Evolutionary conservation across 305 asterid genomes (phyloP).

Genomic region (Salvia sclarea): DNA sequence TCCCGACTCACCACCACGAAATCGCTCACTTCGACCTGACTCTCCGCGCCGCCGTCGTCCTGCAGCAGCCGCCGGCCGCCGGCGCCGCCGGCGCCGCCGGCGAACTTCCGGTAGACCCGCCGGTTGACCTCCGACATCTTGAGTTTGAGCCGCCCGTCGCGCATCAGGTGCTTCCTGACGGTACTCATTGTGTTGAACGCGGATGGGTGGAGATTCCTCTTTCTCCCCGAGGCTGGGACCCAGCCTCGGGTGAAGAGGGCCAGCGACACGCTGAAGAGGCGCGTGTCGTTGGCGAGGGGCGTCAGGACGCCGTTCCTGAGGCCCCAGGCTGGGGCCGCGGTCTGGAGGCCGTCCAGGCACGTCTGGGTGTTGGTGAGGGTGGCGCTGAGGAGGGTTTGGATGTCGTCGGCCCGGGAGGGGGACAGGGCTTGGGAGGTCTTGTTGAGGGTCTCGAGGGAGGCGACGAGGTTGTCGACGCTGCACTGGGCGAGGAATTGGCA

Average conservation of each 20-base stretch:
- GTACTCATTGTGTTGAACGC: neutral
- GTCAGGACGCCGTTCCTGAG: slow-evolving; percentile 41
- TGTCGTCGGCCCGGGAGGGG: slow-evolving; percentile 44
- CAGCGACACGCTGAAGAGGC: slow-evolving; percentile 63
- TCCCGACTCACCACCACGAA: slow-evolving; percentile 61
- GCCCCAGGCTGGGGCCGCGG: slow-evolving; percentile 57
- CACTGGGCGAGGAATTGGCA: slow-evolving; percentile 59
- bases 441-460: slow-evolving; percentile 32
- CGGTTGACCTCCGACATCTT: slow-evolving; percentile 41
- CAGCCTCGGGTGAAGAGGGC: slow-evolving; percentile 62
- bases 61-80: slow-evolving; percentile 53
- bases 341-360: slow-evolving; percentile 61
- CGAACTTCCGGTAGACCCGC: slow-evolving; percentile 31
- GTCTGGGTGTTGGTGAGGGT: slow-evolving; percentile 69
- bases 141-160: slow-evolving; percentile 44
- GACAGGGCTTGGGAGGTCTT: slow-evolving; percentile 42
- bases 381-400: slow-evolving; percentile 68
- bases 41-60: slow-evolving; percentile 13
- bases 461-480: slow-evolving; percentile 50
- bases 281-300: slow-evolving; percentile 57
- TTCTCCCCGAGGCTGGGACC: slow-evolving; percentile 53
- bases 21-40: slow-evolving; percentile 46
- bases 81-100: slow-evolving; percentile 14
- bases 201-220: slow-evolving; percentile 22
- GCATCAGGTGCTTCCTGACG: slow-evolving; percentile 28